phyloP scores from a whole-genome alignment of 106 monocot species.

The Acorus gramineus region DNA sequence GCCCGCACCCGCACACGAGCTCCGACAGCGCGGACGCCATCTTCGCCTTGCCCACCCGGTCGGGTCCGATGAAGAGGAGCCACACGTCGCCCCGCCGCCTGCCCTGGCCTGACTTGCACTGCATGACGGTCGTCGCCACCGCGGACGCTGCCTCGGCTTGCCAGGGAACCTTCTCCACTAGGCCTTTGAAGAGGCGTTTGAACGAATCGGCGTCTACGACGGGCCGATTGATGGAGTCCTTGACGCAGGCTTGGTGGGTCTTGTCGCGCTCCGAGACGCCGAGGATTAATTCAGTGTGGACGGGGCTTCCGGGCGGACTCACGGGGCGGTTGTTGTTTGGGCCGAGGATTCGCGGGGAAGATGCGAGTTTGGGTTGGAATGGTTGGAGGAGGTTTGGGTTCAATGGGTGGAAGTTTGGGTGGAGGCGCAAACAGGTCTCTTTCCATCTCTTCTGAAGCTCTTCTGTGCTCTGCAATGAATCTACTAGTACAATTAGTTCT shows the following conservation, averaged over 20 bases:
- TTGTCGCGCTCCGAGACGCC: not conserved
- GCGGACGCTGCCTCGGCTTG: slow-evolving; percentile 75
- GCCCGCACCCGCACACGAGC: slow-evolving; percentile 34
- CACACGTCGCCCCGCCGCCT: slow-evolving; percentile 54
- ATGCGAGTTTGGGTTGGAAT: not conserved
- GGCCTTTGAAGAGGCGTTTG: slow-evolving; percentile 59
- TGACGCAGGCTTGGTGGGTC: slow-evolving; percentile 1
- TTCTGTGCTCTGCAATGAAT: slow-evolving; percentile 17
- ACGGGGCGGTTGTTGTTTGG: not conserved
- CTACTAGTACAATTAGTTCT: not conserved
- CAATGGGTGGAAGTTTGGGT: slow-evolving; percentile 4
- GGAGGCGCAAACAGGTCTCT: slow-evolving; percentile 24
- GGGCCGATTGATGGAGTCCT: not conserved
- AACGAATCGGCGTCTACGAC: slow-evolving; percentile 45
- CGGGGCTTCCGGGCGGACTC: slow-evolving; percentile 17
- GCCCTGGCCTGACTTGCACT: slow-evolving; percentile 43
- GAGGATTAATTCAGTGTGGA: slow-evolving; percentile 36
- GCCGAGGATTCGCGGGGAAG: no score
- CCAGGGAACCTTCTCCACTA: slow-evolving; percentile 70
- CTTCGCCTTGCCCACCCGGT: slow-evolving; percentile 68
- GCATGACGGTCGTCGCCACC: slow-evolving; percentile 41
- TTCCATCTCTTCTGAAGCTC: slow-evolving; percentile 52
- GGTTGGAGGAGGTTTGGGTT: not conserved
- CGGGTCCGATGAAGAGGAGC: slow-evolving; percentile 69
- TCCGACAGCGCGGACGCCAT: slow-evolving; percentile 74